These are phyloP conservation scores for Apiospora malaysiana DNA, from an alignment of 2,329 filamentous ascomycete species.

Conservation along the genomic window DNA sequence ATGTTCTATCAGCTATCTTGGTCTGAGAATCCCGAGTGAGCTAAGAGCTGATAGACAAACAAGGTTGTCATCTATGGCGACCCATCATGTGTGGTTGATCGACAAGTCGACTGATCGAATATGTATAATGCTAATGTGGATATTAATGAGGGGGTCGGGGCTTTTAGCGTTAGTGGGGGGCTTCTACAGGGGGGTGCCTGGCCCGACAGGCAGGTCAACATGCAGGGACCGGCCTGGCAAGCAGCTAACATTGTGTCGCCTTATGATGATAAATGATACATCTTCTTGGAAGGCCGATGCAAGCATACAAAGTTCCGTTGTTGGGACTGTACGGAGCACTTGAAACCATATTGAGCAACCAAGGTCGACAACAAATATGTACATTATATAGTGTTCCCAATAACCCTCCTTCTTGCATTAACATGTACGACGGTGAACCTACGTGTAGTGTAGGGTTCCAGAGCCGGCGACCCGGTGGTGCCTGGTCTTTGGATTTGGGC, in stretches of 20 bases:
- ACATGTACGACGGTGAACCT: background rate
- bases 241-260: background rate
- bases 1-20: too few species aligned
- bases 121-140: background rate
- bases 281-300: background rate
- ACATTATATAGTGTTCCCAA: too few species aligned
- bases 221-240: background rate
- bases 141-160: slow-evolving; percentile 1
- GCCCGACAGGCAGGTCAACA: background rate
- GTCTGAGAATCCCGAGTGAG: too few species aligned
- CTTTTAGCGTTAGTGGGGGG: background rate
- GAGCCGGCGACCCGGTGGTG: background rate
- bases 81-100: background rate
- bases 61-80: background rate
- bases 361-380: background rate
- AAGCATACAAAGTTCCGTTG: background rate
- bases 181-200: background rate
- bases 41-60: too few species aligned
- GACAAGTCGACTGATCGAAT: background rate
- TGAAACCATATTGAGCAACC: background rate
- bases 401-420: background rate
- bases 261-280: background rate
- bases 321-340: background rate
- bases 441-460: too few species aligned
- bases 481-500: background rate